phyloP scores from a whole-genome alignment of 371 early-diverging fungal species.

The Rhizomucor pusillus region DNA sequence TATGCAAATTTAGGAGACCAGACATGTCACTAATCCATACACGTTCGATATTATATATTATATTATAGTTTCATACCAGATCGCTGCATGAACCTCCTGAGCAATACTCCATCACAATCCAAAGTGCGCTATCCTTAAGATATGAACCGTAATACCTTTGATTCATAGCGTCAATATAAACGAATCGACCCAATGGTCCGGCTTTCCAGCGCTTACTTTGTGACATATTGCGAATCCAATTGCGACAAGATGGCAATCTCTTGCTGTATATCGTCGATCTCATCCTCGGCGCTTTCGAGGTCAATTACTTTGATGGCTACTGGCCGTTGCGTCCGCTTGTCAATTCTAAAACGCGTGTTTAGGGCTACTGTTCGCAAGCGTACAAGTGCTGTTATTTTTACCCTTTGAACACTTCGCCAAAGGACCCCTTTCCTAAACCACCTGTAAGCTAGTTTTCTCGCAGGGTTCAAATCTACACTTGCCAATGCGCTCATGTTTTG shows the following conservation, averaged over 20 bases:
- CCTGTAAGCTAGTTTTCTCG: conserved; percentile 1
- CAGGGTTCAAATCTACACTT: conserved; percentile 5
- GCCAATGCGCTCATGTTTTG: conserved; percentile 72
- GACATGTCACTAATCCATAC: not conserved
- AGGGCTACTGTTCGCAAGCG: not conserved
- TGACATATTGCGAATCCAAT: conserved; percentile 86
- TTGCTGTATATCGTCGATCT: conserved; percentile 97
- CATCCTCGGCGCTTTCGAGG: conserved; percentile 93
- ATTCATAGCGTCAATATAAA: conserved; percentile 6
- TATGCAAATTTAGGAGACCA: too few relatives aligned
- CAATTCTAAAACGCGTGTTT: conserved; percentile 52
- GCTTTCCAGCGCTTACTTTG: conserved; percentile 57
- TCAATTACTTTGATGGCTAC: conserved; percentile 95
- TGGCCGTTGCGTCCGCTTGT: conserved; percentile 70
- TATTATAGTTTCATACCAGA: conserved; percentile 47
- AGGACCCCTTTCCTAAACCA: conserved; percentile 77
- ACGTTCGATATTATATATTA: not conserved
- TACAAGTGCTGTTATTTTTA: conserved; percentile 18
- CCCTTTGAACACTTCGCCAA: conserved; percentile 92
- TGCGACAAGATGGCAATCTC: conserved; percentile 97
- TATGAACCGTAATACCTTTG: conserved; percentile 77
- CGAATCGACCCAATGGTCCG: not conserved
- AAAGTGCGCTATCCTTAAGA: conserved; percentile 79
- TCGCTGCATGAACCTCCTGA: conserved; percentile 92
- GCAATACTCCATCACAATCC: conserved; percentile 96